phyloP scores from a whole-genome alignment of 2,329 filamentous ascomycete species.

The Phialophora chinensis region DNA sequence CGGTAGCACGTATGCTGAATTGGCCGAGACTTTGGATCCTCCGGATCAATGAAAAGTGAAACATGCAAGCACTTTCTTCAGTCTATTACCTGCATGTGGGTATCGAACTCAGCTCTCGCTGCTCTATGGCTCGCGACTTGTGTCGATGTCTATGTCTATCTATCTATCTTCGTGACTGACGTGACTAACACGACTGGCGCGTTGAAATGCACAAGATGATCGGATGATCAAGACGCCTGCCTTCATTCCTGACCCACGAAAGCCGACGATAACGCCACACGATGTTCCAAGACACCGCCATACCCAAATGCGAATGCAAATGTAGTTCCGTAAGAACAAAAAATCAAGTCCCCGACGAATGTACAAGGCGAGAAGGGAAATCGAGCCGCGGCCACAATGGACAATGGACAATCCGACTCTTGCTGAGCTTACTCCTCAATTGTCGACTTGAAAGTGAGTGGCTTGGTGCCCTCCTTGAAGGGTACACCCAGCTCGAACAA shows the following conservation, averaged over 20 bases:
- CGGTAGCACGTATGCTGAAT: no score
- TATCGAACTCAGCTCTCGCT: not conserved
- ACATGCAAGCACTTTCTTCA: not conserved
- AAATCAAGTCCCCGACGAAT: not conserved
- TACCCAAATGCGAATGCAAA: not conserved
- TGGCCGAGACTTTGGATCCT: no score
- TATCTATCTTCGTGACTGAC: not conserved
- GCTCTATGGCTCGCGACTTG: not conserved
- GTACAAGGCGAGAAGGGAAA: not conserved
- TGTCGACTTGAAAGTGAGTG: constrained; percentile 69
- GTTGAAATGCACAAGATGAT: not conserved
- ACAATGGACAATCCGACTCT: not conserved
- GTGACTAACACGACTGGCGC: not conserved
- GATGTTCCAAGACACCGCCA: not conserved
- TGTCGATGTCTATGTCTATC: not conserved
- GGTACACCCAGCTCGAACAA: constrained; percentile 95
- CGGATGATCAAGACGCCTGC: not conserved
- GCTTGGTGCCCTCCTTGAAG: constrained; percentile 71
- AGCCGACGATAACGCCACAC: not conserved
- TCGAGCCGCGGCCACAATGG: not conserved
- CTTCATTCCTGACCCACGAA: not conserved
- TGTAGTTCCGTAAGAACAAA: not conserved
- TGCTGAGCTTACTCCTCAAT: constrained; percentile 32
- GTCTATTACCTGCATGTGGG: not conserved
- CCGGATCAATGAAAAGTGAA: no score